A percentile compares a stretch with the other conserved stretches of the same genome.
Conservation (phyloP, 768 basidiomycete species). For the Mycena rosella region DNA sequence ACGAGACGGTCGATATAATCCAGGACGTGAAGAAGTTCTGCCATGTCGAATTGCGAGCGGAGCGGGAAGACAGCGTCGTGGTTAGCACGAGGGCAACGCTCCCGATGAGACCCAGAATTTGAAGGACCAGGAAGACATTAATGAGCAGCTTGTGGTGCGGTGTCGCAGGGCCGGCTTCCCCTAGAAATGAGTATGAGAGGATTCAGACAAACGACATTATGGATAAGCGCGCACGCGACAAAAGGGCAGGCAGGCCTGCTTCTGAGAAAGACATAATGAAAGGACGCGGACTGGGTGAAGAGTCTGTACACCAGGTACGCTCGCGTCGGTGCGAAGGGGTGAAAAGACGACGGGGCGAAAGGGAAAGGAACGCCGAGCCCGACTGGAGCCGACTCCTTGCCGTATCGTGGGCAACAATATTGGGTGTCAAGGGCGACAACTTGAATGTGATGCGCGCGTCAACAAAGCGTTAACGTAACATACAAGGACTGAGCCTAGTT, state of each 20-base stretch:
- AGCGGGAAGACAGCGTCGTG: slow-evolving; percentile 37
- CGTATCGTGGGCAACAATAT: slow-evolving; percentile 6
- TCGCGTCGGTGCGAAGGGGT: slow-evolving; percentile 18
- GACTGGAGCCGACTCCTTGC: neutral
- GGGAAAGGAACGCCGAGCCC: neutral
- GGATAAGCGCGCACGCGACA: slow-evolving; percentile 28
- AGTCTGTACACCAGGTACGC: slow-evolving; percentile 37
- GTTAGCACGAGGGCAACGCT: slow-evolving; percentile 40
- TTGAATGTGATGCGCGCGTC: neutral
- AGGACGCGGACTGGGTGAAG: slow-evolving; percentile 22
- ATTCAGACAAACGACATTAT: neutral
- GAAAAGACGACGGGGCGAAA: slow-evolving; percentile 13
- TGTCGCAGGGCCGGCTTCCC: slow-evolving; percentile 13
- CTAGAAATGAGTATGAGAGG: neutral
- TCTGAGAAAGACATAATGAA: slow-evolving; percentile 34
- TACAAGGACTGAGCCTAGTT: no score
- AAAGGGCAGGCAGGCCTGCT: slow-evolving; percentile 29
- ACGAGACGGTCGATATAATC: slow-evolving; percentile 46
- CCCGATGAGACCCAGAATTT: slow-evolving; percentile 42
- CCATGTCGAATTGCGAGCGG: slow-evolving; percentile 45
- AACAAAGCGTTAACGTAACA: no score
- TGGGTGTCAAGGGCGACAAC: neutral
- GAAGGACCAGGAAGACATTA: slow-evolving; percentile 41
- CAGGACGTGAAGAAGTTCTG: slow-evolving; percentile 47
- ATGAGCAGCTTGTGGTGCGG: slow-evolving; percentile 27